Evolutionary conservation across 495 filamentous ascomycete species (phyloP).

Genomic region (Penicillium salamii): DNA sequence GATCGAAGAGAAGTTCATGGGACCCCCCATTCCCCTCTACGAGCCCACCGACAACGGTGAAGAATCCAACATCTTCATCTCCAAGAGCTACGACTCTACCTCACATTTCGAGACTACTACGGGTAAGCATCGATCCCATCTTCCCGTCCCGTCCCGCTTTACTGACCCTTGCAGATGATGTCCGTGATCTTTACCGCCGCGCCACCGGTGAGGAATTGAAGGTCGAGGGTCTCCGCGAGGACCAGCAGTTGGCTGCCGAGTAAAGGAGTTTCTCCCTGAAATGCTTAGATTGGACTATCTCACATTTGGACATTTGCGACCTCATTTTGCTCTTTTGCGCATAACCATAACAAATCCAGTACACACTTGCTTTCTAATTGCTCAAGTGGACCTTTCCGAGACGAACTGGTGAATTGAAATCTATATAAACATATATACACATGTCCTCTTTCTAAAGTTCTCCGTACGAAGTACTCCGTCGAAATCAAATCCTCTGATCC

Average conservation of each 20-base stretch:
- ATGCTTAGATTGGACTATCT: conserved; percentile 34
- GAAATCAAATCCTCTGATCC: conserved; percentile 23
- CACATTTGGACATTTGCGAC: conserved; percentile 28
- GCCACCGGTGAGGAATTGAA: conserved; percentile 86
- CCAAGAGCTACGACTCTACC: conserved; percentile 96
- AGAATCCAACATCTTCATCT: conserved; percentile 93
- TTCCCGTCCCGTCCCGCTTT: too few species aligned
- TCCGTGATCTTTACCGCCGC: conserved; percentile 88
- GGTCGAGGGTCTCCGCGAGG: conserved; percentile 54
- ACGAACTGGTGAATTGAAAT: too few species aligned
- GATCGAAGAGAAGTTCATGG: conserved; percentile 98
- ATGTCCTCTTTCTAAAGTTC: not conserved
- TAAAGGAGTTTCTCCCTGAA: conserved; percentile 34
- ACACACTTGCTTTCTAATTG: conserved; percentile 6
- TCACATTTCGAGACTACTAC: conserved; percentile 96
- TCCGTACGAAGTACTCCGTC: not conserved
- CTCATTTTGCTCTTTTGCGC: conserved; percentile 16
- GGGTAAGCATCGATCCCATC: too few species aligned
- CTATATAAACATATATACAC: conserved; percentile 3
- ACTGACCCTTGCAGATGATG: conserved; percentile 61
- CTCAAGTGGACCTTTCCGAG: too few species aligned
- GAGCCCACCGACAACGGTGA: conserved; percentile 84
- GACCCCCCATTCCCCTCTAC: conserved; percentile 85
- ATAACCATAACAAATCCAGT: conserved; percentile 13
- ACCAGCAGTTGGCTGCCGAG: conserved; percentile 49